A percentile compares a stretch with the other conserved stretches of the same genome.
phyloP scores from a whole-genome alignment of 2,329 filamentous ascomycete species.

The Fusarium brevicatenulatum region DNA sequence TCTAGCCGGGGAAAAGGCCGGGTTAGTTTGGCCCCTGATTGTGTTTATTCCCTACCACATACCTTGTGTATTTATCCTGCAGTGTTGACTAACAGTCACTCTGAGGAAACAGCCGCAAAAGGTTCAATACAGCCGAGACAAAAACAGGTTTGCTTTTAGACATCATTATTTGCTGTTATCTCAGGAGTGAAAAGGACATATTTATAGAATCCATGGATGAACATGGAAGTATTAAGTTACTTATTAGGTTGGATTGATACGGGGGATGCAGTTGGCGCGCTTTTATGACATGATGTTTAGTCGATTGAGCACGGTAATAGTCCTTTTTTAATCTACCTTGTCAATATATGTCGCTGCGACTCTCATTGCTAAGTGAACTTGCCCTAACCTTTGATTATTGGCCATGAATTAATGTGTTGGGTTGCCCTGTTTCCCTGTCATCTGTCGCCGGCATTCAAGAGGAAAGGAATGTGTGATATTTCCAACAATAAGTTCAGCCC shows the following conservation, averaged over 20 bases:
- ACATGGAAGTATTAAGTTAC: background rate
- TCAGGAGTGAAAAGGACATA: background rate
- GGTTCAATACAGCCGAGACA: background rate
- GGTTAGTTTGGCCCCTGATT: background rate
- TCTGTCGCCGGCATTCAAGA: background rate
- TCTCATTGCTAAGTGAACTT: background rate
- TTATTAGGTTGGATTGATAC: background rate
- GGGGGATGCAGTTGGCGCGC: background rate
- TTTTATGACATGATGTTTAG: conserved; percentile 22
- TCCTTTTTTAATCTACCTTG: conserved; percentile 11
- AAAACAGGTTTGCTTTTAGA: conserved; percentile 2
- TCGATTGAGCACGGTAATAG: conserved; percentile 1
- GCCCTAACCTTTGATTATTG: background rate
- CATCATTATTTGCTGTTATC: conserved; percentile 1
- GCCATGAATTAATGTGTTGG: background rate
- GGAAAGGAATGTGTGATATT: background rate
- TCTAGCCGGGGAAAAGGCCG: background rate
- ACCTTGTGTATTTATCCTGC: background rate
- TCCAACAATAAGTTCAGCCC: background rate
- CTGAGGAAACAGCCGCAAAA: background rate
- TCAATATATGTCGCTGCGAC: background rate
- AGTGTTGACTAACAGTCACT: background rate
- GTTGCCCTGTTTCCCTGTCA: background rate
- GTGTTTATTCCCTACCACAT: conserved; percentile 9
- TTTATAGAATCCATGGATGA: conserved; percentile 14